Base-by-base conservation (phyloP, 2,329 filamentous ascomycete species). In the Colletotrichum sp. region DNA sequence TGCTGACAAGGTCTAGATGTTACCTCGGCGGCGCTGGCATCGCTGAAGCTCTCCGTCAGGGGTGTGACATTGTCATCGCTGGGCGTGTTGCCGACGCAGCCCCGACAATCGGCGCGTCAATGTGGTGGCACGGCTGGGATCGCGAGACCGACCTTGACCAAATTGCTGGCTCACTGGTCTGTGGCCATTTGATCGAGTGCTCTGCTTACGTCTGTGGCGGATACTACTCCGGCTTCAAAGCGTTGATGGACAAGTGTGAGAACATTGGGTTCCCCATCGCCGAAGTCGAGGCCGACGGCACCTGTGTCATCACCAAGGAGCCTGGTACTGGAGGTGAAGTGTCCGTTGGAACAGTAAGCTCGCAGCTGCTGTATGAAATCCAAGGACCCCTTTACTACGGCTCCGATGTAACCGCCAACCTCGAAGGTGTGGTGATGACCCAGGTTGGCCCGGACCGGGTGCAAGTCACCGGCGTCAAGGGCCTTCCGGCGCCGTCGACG, bases 141-240 rank as follows among this genome's bases (percentile, higher is more conserved):
- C 85, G 87, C 30, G 84, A 85, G 28, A 84, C 82, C 0, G 84
- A 88, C 36, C 90, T 86, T n/a, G 87, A 91, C 74, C 78, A 84
- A 34, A 83, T 92, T 8, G 90, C 90, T 0, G 87, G 88, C 0
- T 83, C 88, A 0, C 79, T 91, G 0, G 80, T 91, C 4, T 88
- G 88, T 0, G 89, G 87, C 1, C 88, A 91, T 79, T 79, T 90
- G 10, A 90, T 90, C 59, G 89, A 91, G 78, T 91, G 89, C 78
- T 86, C 85, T 1, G 83, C 86, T 0, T 92, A 91, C 73, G 88
- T 88, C 3, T 89, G 88, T 0, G 90, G 90, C 0, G 87, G 83
- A 0, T 91, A 91, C 76, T 92, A 90, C 76, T 84, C 89, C 0
- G 90, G 89, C 1, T 90, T 88, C 77, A 81, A 80, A 14, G 79